These are phyloP conservation scores for Colletotrichum sansevieriae DNA, from an alignment of 2,329 filamentous ascomycete species.

Conservation along the genomic window DNA sequence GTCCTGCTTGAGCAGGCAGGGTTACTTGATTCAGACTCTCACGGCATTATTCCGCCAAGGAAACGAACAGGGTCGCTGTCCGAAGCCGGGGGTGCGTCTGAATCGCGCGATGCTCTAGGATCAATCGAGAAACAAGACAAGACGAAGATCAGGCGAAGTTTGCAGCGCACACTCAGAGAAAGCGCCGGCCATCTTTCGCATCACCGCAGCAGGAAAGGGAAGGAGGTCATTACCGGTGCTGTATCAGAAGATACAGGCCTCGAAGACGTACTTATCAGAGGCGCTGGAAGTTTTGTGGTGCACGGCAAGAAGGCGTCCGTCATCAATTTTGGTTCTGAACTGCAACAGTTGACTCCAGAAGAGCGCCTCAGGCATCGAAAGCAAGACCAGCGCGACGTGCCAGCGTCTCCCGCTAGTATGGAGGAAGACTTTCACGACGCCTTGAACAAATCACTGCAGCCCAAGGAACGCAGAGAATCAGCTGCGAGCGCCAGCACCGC, in stretches of 20 bases:
- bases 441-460: slow-evolving; percentile 58
- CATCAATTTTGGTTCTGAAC: slow-evolving; percentile 94
- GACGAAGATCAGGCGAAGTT: slow-evolving; percentile 82
- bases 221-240: slow-evolving; percentile 75
- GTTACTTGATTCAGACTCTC: slow-evolving; percentile 64
- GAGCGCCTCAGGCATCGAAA: slow-evolving; percentile 77
- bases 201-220: slow-evolving; percentile 81
- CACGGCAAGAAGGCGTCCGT: slow-evolving; percentile 98
- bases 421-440: slow-evolving; percentile 62
- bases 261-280: slow-evolving; percentile 80
- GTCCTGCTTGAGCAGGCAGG: slow-evolving; percentile 77
- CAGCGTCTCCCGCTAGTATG: slow-evolving; percentile 53
- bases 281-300: slow-evolving; percentile 91
- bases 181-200: slow-evolving; percentile 75
- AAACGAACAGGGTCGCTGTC: slow-evolving; percentile 55
- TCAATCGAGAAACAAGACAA: slow-evolving; percentile 66
- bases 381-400: slow-evolving; percentile 58
- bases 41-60: slow-evolving; percentile 55
- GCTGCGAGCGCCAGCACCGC: slow-evolving; percentile 75
- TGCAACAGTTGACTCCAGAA: slow-evolving; percentile 82
- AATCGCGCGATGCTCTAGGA: slow-evolving; percentile 48
- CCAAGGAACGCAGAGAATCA: slow-evolving; percentile 69
- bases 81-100: slow-evolving; percentile 57
- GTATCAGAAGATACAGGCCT: slow-evolving; percentile 63
- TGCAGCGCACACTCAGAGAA: slow-evolving; percentile 91